phyloP scores from a whole-genome alignment of 2,329 filamentous ascomycete species.

The Colletotrichum plurivorum region DNA sequence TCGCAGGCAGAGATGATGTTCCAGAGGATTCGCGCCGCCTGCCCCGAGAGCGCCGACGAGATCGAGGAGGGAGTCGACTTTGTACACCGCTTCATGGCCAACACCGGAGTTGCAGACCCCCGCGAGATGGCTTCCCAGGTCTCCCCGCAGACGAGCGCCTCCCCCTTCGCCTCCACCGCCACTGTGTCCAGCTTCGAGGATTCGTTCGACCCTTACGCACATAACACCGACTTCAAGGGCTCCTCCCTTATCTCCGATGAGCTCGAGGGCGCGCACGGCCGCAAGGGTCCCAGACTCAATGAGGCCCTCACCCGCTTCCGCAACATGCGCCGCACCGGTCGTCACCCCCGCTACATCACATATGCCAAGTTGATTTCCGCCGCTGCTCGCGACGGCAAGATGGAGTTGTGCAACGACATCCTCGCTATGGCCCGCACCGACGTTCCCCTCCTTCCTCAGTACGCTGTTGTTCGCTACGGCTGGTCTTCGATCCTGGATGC shows the following conservation, averaged over 20 bases:
- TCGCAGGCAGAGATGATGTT: slow-evolving; percentile 89
- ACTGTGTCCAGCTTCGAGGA: slow-evolving; percentile 80
- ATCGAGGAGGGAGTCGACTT: slow-evolving; percentile 89
- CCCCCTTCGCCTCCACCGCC: slow-evolving; percentile 67
- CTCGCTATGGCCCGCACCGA: slow-evolving; percentile 91
- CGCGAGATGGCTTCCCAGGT: slow-evolving; percentile 65
- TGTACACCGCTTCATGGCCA: slow-evolving; percentile 71
- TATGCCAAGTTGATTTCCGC: slow-evolving; percentile 96
- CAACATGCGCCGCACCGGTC: slow-evolving; percentile 92
- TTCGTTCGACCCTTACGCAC: slow-evolving; percentile 90
- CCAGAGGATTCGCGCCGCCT: slow-evolving; percentile 77
- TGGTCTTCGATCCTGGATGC: slow-evolving; percentile 97
- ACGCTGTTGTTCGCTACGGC: slow-evolving; percentile 89
- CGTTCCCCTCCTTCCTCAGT: slow-evolving; percentile 87
- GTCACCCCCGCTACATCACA: slow-evolving; percentile 95
- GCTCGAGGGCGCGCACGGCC: slow-evolving; percentile 84
- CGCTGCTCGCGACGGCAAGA: slow-evolving; percentile 87
- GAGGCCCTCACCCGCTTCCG: slow-evolving; percentile 88
- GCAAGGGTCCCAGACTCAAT: slow-evolving; percentile 79
- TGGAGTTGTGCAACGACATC: slow-evolving; percentile 87
- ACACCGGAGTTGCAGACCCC: slow-evolving; percentile 68
- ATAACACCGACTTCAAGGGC: slow-evolving; percentile 92
- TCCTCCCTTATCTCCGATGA: slow-evolving; percentile 92
- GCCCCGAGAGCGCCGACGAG: slow-evolving; percentile 77
- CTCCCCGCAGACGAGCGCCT: slow-evolving; percentile 63